Percentiles rank a stretch among this genome's conserved stretches.
These are phyloP conservation scores for Lactifluus volemus DNA, from an alignment of 768 basidiomycete species.

Conservation along the genomic window DNA sequence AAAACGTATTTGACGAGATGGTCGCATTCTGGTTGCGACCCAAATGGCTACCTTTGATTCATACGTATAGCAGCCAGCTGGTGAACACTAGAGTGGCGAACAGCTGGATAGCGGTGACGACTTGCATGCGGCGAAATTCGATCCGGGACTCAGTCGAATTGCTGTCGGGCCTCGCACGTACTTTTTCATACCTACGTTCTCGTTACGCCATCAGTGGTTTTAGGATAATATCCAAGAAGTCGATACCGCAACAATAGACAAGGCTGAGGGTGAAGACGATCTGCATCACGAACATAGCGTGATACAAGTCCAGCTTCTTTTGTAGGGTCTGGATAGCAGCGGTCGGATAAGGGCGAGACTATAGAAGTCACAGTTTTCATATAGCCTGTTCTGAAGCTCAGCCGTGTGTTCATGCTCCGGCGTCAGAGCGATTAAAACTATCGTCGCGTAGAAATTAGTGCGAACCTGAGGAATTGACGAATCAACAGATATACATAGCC, in stretches of 20 bases:
- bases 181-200: neutral
- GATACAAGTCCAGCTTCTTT: slow-evolving; percentile 6
- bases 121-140: neutral
- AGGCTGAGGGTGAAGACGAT: neutral
- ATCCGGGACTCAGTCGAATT: neutral
- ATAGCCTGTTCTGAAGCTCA: slow-evolving; percentile 1
- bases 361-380: neutral
- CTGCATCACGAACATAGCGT: slow-evolving; percentile 11
- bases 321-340: slow-evolving; percentile 3
- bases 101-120: neutral
- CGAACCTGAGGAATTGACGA: neutral
- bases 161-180: neutral
- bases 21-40: slow-evolving; percentile 3
- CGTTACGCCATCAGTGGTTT: neutral
- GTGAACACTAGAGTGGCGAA: neutral
- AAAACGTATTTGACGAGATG: slow-evolving; percentile 4
- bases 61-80: slow-evolving; percentile 8
- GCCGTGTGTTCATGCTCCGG: neutral
- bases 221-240: neutral
- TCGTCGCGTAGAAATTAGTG: slow-evolving; percentile 9
- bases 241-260: slow-evolving; percentile 2
- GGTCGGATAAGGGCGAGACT: slow-evolving; percentile 4
- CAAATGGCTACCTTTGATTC: neutral
- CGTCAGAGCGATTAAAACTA: neutral
- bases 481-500: neutral